These are phyloP conservation scores for Lizonia empirigonia DNA, from an alignment of 2,329 filamentous ascomycete genomes.

Conservation along the genomic window DNA sequence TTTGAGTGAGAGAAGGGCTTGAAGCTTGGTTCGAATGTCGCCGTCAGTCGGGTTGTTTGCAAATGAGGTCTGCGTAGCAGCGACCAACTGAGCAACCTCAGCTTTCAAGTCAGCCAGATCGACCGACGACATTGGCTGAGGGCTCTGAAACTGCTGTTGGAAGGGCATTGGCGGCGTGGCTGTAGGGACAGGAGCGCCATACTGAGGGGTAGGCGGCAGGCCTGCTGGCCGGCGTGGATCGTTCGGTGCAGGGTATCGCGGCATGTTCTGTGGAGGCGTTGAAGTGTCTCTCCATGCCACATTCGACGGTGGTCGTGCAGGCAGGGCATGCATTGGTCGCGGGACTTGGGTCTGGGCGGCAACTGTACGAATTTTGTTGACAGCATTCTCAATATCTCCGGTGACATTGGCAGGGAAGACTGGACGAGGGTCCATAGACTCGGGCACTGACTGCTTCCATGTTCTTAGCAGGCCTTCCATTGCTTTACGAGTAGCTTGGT, in stretches of 20 bases:
- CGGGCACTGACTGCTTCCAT: slow-evolving; percentile 96
- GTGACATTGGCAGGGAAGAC: slow-evolving; percentile 90
- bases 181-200: slow-evolving; percentile 31
- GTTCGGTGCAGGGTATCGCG: slow-evolving; percentile 41
- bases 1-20: slow-evolving; percentile 85
- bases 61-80: slow-evolving; percentile 73
- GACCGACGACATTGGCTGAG: slow-evolving; percentile 36
- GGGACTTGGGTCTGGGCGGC: slow-evolving; percentile 64
- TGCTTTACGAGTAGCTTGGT: slow-evolving; percentile 79
- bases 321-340: slow-evolving; percentile 48
- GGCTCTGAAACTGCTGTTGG: slow-evolving; percentile 39
- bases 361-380: slow-evolving; percentile 77
- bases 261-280: slow-evolving; percentile 66
- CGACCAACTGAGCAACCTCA: slow-evolving; percentile 81
- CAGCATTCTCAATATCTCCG: slow-evolving; percentile 87
- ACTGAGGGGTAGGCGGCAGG: slow-evolving; percentile 34
- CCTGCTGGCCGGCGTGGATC: slow-evolving; percentile 39
- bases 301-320: slow-evolving; percentile 52
- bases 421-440: slow-evolving; percentile 87
- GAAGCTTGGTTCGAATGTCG: slow-evolving; percentile 77
- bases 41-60: slow-evolving; percentile 76
- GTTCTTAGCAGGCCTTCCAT: slow-evolving; percentile 98
- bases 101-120: slow-evolving; percentile 71
- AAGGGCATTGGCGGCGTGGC: slow-evolving; percentile 36
- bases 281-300: slow-evolving; percentile 73